Conservation (phyloP, 176 grass and related monocot genomes). For the Metroxylon sagu region DNA sequence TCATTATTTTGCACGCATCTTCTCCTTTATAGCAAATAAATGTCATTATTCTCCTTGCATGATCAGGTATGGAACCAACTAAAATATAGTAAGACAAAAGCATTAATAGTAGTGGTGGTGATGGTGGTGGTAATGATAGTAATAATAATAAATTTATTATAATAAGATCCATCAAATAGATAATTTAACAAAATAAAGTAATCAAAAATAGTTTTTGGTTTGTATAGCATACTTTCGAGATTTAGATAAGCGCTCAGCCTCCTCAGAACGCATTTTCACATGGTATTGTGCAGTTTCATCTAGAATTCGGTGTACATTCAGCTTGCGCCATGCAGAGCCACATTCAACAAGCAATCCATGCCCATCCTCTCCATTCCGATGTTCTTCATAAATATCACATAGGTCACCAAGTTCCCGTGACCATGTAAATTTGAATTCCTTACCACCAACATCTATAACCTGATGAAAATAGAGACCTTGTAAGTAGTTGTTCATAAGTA, state of each 20-base stretch:
- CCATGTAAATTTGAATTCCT: slow-evolving; percentile 87
- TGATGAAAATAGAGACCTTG: slow-evolving; percentile 26
- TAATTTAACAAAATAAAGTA: slow-evolving; percentile 18
- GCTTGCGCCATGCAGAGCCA: slow-evolving; percentile 87
- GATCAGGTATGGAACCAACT: no score
- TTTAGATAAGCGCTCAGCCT: slow-evolving; percentile 83
- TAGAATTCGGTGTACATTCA: slow-evolving; percentile 88
- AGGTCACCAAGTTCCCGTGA: slow-evolving; percentile 55
- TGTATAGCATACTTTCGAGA: slow-evolving; percentile 81
- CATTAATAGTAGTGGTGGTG: no score
- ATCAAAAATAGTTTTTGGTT: slow-evolving; percentile 28
- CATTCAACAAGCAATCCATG: slow-evolving; percentile 81
- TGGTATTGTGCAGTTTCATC: slow-evolving; percentile 89
- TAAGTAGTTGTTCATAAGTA: no score
- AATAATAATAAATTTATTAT: no score
- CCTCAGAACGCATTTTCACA: slow-evolving; percentile 92
- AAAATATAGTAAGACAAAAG: no score
- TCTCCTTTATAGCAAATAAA: no score
- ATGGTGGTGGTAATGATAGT: no score
- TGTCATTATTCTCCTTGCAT: no score
- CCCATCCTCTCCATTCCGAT: slow-evolving; percentile 60
- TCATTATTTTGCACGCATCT: no score
- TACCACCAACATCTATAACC: slow-evolving; percentile 84
- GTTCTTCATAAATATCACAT: slow-evolving; percentile 96
- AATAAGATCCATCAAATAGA: slow-evolving; percentile 1